Evolutionary conservation across 768 basidiomycete species (phyloP).

Genomic region (Leccinellum luteum): DNA sequence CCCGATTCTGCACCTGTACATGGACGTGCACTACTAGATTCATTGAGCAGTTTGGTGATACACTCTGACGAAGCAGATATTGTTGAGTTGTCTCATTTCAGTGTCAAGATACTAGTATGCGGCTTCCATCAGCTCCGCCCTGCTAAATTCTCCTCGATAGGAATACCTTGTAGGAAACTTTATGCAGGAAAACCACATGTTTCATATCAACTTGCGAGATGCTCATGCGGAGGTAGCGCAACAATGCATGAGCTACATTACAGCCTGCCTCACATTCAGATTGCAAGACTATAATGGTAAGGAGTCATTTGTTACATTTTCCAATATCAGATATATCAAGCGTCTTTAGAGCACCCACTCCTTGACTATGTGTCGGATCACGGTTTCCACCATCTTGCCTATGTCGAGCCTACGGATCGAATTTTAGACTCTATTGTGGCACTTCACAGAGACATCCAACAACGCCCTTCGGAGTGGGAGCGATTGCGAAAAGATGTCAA

Average conservation of each 20-base stretch:
- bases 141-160: neutral
- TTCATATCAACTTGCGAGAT: neutral
- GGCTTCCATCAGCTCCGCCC: neutral
- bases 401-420: neutral
- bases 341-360: neutral
- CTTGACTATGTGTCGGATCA: neutral
- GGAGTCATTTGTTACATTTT: neutral
- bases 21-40: neutral
- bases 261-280: neutral
- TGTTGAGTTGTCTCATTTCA: neutral
- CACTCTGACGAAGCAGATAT: neutral
- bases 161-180: neutral
- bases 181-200: accelerated
- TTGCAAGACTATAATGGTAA: neutral
- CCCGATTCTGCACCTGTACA: neutral
- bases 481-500: neutral
- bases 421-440: neutral
- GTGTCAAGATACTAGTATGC: neutral
- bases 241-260: neutral
- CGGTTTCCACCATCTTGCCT: neutral
- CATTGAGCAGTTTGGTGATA: neutral
- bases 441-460: neutral
- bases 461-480: neutral
- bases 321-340: neutral
- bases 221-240: neutral